Evolutionary conservation across 305 asterid genomes (phyloP), one percentile per base, ranked within the genome.

Genomic region (Ilex paraguariensis): DNA sequence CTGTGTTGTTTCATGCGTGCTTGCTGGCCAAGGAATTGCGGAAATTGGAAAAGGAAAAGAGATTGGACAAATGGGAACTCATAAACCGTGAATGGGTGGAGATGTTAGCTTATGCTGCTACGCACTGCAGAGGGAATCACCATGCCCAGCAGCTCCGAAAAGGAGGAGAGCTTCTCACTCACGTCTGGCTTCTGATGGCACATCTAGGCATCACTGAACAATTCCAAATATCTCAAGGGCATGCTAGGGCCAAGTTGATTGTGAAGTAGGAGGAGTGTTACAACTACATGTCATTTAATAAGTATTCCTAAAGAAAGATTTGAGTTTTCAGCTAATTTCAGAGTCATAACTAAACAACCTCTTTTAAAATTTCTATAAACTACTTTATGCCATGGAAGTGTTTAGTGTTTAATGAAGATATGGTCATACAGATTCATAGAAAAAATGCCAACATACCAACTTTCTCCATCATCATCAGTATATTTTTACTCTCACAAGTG

Each of bases 101-200:
- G 71, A 72, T 81, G 70, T 59, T 81, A 31, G 82, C 73, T 13
- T 63, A 73, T 67, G 85, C 79, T 13, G 87, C 90, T 65, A 57
- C 68, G 2, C 75, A 66, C 51, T 84, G 87, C 13, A 48, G 82
- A 66, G 81, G 85, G 62, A 61, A 58, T 64, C 72, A 81, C 73
- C 83, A 83, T n/a, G 85, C 83, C 31, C 78, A 65, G 36, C 85
- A 83, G 68, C 87, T 83, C 58, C 79, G 81, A 4, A 78, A 78
- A 68, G 87, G 90, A 0, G 87, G 87, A 45, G 82, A 77, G 62
- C 67, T 77, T 67, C 81, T 83, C 7, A 83, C 80, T 57, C 84
- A 78, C 72, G 84, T 77, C 6, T 83, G 89, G 89, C 84, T 83
- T 65, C 68, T 83, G 40, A 80, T 83, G 90, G 87, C 81, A 16